These are phyloP conservation scores for Metschnikowia picachoensis DNA, from an alignment of 805 yeast species.

Conservation along the genomic window DNA sequence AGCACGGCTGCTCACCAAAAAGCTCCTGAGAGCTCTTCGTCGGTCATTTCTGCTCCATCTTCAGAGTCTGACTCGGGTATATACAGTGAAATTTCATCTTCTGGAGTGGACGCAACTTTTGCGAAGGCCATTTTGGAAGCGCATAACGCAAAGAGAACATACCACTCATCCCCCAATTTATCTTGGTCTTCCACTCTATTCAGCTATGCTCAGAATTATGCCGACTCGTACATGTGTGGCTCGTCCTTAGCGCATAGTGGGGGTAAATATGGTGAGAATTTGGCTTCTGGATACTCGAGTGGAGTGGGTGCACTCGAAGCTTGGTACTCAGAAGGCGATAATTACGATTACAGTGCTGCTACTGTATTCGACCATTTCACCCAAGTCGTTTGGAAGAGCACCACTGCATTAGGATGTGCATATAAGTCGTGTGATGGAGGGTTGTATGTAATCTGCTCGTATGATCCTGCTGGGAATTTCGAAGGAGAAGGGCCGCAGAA, in stretches of 20 bases:
- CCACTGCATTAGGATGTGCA: conserved; percentile 70
- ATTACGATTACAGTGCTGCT: conserved; percentile 13
- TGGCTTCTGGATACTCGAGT: conserved; percentile 36
- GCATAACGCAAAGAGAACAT: conserved; percentile 44
- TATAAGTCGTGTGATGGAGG: conserved; percentile 55
- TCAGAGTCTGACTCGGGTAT: conserved; percentile 12
- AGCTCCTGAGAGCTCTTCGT: not conserved
- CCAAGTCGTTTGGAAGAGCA: conserved; percentile 68
- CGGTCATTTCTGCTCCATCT: conserved; percentile 6
- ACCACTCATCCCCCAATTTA: conserved; percentile 27
- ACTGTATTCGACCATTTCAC: conserved; percentile 57
- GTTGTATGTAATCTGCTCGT: conserved; percentile 69
- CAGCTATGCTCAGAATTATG: conserved; percentile 47
- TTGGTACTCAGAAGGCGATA: conserved; percentile 18
- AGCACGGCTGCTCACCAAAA: not conserved
- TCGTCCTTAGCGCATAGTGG: conserved; percentile 15
- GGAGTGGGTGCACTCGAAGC: conserved; percentile 19
- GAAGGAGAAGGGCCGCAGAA: conserved; percentile 35
- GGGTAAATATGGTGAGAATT: conserved; percentile 23
- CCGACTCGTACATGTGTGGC: conserved; percentile 46
- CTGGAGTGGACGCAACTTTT: conserved; percentile 28
- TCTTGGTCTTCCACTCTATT: conserved; percentile 55
- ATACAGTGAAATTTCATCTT: conserved; percentile 18
- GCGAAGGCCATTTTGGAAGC: conserved; percentile 47
- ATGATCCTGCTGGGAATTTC: conserved; percentile 70